Percentiles rank a stretch among this genome's conserved stretches.
Conservation (phyloP, 768 basidiomycete species). For the Xanthoconium stramineum region DNA sequence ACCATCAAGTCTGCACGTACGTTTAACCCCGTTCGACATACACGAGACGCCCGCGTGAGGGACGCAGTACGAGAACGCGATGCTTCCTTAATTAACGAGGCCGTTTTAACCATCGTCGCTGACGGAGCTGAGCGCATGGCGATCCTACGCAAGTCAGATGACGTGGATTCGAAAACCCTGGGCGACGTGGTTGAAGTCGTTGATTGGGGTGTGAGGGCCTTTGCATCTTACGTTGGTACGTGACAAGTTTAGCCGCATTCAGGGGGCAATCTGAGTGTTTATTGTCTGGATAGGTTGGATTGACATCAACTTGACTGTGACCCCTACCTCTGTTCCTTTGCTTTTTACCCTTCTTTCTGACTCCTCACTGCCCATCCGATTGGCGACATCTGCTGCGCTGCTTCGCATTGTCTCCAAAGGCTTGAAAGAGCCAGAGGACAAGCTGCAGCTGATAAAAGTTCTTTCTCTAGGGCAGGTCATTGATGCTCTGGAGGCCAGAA, state of each 20-base stretch:
- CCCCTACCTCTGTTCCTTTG: slow-evolving; percentile 80
- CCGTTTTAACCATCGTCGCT: slow-evolving; percentile 78
- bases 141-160: slow-evolving; percentile 44
- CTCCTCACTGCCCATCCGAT: slow-evolving; percentile 70
- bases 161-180: slow-evolving; percentile 47
- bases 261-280: not conserved
- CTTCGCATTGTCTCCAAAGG: slow-evolving; percentile 88
- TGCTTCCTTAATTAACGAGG: slow-evolving; percentile 80
- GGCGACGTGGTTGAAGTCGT: slow-evolving; percentile 71
- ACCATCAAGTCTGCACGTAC: slow-evolving; percentile 84
- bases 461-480: slow-evolving; percentile 83
- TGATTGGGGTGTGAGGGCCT: slow-evolving; percentile 89
- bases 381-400: slow-evolving; percentile 79
- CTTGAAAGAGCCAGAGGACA: slow-evolving; percentile 86
- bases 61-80: slow-evolving; percentile 91
- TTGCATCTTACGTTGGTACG: slow-evolving; percentile 92
- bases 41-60: slow-evolving; percentile 79
- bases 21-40: slow-evolving; percentile 66
- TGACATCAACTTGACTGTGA: slow-evolving; percentile 94
- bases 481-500: slow-evolving; percentile 74
- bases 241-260: slow-evolving; percentile 15
- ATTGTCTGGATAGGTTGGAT: slow-evolving; percentile 76
- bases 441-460: slow-evolving; percentile 85
- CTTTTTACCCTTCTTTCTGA: slow-evolving; percentile 83
- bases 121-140: slow-evolving; percentile 63